Percentiles rank a stretch among this genome's conserved stretches.
These are phyloP conservation scores for Ganoderma sp. DNA, from an alignment of 1,284 basidiomycete genomes.

Conservation along the genomic window DNA sequence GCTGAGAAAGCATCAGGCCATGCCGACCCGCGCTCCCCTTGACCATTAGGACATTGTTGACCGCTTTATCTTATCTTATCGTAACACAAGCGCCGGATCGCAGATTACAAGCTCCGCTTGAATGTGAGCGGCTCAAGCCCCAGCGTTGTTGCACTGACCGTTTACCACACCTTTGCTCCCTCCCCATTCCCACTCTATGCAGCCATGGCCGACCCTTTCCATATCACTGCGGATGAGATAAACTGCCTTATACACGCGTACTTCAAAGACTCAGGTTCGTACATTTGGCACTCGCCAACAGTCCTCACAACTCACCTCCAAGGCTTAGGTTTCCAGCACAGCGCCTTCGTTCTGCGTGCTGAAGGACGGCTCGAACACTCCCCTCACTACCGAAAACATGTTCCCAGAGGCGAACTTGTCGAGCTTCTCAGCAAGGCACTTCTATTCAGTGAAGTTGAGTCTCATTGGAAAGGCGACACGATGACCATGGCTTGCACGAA, in stretches of 20 bases:
- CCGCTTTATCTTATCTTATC: slow-evolving; percentile 22
- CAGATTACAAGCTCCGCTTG: slow-evolving; percentile 20
- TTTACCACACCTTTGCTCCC: not conserved
- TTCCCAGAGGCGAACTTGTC: slow-evolving; percentile 82
- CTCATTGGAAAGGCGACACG: slow-evolving; percentile 70
- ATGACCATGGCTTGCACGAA: slow-evolving; percentile 67
- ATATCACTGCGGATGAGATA: slow-evolving; percentile 81
- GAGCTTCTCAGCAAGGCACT: slow-evolving; percentile 82
- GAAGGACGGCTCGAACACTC: slow-evolving; percentile 75
- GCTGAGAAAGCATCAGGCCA: slow-evolving; percentile 17
- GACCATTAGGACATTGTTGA: no score
- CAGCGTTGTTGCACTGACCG: not conserved
- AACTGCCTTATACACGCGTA: slow-evolving; percentile 86
- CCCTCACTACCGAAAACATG: slow-evolving; percentile 67
- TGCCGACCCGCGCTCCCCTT: no score
- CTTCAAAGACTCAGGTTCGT: slow-evolving; percentile 75
- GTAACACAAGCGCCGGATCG: not conserved
- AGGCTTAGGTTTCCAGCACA: slow-evolving; percentile 72
- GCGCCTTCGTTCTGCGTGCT: slow-evolving; percentile 74
- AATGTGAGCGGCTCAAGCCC: slow-evolving; percentile 5
- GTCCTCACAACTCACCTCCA: slow-evolving; percentile 9
- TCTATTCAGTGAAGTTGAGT: slow-evolving; percentile 84
- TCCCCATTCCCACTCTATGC: slow-evolving; percentile 19
- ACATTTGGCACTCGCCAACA: not conserved
- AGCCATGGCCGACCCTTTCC: slow-evolving; percentile 47